Evolutionary conservation across 495 filamentous ascomycete species (phyloP).

Genomic region (Daldinia concentrica): DNA sequence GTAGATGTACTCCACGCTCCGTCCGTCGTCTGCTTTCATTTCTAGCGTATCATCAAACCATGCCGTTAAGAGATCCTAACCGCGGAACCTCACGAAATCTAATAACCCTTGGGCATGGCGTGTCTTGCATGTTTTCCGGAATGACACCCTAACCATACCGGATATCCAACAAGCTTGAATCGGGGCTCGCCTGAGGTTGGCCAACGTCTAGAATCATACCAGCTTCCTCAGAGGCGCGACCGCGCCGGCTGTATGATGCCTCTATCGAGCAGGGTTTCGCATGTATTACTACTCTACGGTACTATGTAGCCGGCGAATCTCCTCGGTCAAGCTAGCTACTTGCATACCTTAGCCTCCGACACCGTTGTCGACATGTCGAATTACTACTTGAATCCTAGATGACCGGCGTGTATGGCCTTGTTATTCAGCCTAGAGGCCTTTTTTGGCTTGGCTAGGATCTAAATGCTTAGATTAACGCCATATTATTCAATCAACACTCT

Average conservation of each 20-base stretch:
- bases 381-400: slow-evolving; percentile 35
- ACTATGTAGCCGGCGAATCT: slow-evolving; percentile 32
- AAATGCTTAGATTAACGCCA: slow-evolving; percentile 28
- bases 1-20: slow-evolving; percentile 30
- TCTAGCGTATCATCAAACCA: slow-evolving; percentile 39
- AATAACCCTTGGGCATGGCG: slow-evolving; percentile 33
- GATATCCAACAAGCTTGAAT: slow-evolving; percentile 41
- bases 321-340: slow-evolving; percentile 35
- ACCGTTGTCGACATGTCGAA: slow-evolving; percentile 19
- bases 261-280: slow-evolving; percentile 31
- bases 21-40: slow-evolving; percentile 34
- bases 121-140: slow-evolving; percentile 40
- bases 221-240: slow-evolving; percentile 12
- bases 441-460: slow-evolving; percentile 15
- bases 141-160: slow-evolving; percentile 42
- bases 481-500: slow-evolving; percentile 12
- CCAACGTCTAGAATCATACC: slow-evolving; percentile 22
- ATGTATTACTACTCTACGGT: slow-evolving; percentile 23
- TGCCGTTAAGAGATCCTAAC: slow-evolving; percentile 25
- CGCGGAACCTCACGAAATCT: slow-evolving; percentile 36
- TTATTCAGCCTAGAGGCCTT: slow-evolving; percentile 32
- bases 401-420: slow-evolving; percentile 16
- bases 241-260: slow-evolving; percentile 23
- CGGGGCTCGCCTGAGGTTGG: slow-evolving; percentile 39
- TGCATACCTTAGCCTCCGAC: slow-evolving; percentile 23